These are phyloP conservation scores for Pelargonium citronellum DNA, from an alignment of 441 rosid species.

Conservation along the genomic window DNA sequence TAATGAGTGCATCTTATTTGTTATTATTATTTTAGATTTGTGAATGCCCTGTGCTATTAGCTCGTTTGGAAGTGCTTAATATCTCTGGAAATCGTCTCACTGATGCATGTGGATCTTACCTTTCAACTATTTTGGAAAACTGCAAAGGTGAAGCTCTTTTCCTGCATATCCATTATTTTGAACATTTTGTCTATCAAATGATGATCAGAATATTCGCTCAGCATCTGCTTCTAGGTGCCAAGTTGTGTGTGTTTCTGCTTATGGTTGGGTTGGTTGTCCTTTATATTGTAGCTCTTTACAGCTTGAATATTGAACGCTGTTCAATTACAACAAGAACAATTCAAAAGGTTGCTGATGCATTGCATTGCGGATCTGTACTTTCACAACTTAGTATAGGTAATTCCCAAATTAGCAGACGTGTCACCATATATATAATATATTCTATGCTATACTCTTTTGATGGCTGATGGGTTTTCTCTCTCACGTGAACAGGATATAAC, in stretches of 20 bases:
- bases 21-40: conserved; percentile 55
- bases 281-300: conserved; percentile 59
- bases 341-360: conserved; percentile 67
- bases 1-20: conserved; percentile 14
- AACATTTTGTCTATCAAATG: conserved; percentile 2
- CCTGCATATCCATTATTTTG: conserved; percentile 13
- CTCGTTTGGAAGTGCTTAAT: conserved; percentile 85
- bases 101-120: conserved; percentile 92
- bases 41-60: conserved; percentile 78
- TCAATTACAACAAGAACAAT: conserved; percentile 88
- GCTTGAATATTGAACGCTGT: conserved; percentile 78
- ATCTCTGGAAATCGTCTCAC: conserved; percentile 93
- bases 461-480: conserved; percentile 14
- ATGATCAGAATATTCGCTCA: neutral
- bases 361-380: conserved; percentile 53
- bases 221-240: neutral
- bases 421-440: conserved; percentile 7
- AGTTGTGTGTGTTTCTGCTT: conserved; percentile 7
- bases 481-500: conserved; percentile 56
- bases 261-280: neutral
- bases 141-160: conserved; percentile 55
- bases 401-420: conserved; percentile 20
- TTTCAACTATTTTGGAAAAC: conserved; percentile 73
- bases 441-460: conserved; percentile 12
- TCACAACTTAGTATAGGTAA: conserved; percentile 78